Conservation (phyloP, 768 basidiomycete species). For the Mycena galopus region DNA sequence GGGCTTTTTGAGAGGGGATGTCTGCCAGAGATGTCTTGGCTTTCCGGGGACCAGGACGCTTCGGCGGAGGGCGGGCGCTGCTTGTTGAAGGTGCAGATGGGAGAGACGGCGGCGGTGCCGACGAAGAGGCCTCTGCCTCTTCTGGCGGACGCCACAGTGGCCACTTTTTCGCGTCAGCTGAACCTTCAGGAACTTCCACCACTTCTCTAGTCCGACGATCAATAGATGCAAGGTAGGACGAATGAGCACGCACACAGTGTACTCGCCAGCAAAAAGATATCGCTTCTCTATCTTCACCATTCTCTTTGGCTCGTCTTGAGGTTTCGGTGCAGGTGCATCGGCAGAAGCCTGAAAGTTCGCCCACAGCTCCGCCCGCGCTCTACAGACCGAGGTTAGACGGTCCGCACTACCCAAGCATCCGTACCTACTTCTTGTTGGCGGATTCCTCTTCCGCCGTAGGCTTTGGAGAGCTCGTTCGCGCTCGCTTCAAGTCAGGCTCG, state of each 20-base stretch:
- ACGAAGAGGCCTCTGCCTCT: conserved; percentile 11
- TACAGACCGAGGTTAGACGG: conserved; percentile 42
- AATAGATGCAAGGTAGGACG: conserved; percentile 15
- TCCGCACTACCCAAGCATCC: background rate
- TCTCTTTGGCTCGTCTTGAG: conserved; percentile 45
- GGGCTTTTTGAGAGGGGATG: conserved; percentile 70
- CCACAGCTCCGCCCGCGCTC: conserved; percentile 77
- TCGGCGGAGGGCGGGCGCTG: conserved; percentile 44
- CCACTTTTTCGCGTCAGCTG: conserved; percentile 83
- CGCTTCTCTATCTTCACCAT: conserved; percentile 77
- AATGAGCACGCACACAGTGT: conserved; percentile 68
- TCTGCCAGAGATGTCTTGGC: conserved; percentile 68
- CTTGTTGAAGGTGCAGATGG: conserved; percentile 26
- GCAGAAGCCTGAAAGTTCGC: conserved; percentile 75
- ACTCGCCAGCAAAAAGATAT: conserved; percentile 83
- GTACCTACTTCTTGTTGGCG: conserved; percentile 61
- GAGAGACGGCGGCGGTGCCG: background rate
- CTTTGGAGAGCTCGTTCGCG: conserved; percentile 44
- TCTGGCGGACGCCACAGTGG: conserved; percentile 59
- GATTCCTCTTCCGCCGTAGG: conserved; percentile 50
- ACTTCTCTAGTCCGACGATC: conserved; percentile 69
- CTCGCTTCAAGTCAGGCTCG: conserved; percentile 54
- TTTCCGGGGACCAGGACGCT: conserved; percentile 75
- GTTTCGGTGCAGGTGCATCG: conserved; percentile 41
- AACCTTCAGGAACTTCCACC: conserved; percentile 78